phyloP scores from a whole-genome alignment of 1,284 basidiomycete species.

The Abortiporus biennis region DNA sequence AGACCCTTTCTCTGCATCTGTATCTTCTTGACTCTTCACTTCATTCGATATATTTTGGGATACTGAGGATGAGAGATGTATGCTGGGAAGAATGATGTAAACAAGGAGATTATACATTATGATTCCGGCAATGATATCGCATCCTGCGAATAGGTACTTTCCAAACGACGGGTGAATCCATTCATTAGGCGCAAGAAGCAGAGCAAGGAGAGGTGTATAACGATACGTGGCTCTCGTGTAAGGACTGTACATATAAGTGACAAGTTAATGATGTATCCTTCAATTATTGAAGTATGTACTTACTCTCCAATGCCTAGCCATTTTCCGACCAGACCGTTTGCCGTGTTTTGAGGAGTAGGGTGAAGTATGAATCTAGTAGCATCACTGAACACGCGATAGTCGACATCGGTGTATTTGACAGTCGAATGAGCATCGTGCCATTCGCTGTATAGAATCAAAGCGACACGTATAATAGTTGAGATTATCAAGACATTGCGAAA shows the following conservation, averaged over 20 bases:
- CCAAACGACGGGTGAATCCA: conserved; percentile 80
- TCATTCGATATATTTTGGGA: background rate
- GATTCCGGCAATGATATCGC: conserved; percentile 78
- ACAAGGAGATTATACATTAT: conserved; percentile 70
- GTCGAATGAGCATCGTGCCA: conserved; percentile 80
- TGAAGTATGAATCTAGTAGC: conserved; percentile 69
- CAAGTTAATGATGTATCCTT: background rate
- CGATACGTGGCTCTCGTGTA: conserved; percentile 94
- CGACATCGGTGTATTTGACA: conserved; percentile 97
- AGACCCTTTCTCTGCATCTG: conserved; percentile 6
- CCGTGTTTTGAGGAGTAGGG: conserved; percentile 42
- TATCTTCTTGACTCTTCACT: background rate
- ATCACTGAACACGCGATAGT: conserved; percentile 94
- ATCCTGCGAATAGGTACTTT: conserved; percentile 84
- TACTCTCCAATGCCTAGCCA: conserved; percentile 61
- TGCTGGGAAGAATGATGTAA: conserved; percentile 41
- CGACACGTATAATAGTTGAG: conserved; percentile 58
- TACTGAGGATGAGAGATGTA: background rate
- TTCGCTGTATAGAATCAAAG: conserved; percentile 78
- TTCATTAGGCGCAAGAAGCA: conserved; percentile 78
- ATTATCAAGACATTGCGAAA: conserved; percentile 48
- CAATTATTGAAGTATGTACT: conserved; percentile 19
- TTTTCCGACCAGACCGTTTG: conserved; percentile 55
- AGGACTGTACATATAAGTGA: conserved; percentile 49
- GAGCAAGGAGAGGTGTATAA: conserved; percentile 90